Evolutionary conservation across 116 monocot species (phyloP).

Genomic region (Papilionanthe hybrid): DNA sequence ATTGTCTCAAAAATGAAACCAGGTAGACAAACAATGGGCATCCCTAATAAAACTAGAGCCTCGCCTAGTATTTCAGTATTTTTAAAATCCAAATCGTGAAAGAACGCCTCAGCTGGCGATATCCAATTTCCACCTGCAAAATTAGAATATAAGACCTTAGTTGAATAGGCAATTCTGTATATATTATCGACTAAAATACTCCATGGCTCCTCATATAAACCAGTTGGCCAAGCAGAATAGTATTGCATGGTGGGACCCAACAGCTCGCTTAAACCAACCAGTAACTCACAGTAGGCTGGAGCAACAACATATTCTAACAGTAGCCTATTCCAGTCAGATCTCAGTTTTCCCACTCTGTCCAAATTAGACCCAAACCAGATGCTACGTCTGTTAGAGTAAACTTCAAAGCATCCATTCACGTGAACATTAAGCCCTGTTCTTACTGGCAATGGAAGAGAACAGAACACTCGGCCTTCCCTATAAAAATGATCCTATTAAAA

Average conservation of each 20-base stretch:
- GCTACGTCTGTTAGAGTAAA: conserved; percentile 87
- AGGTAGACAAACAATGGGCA: conserved; percentile 77
- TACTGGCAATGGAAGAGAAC: conserved; percentile 95
- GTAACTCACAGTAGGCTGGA: conserved; percentile 62
- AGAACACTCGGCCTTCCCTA: conserved; percentile 83
- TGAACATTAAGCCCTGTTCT: conserved; percentile 87
- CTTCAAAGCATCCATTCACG: conserved; percentile 96
- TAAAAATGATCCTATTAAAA: conserved; percentile 68
- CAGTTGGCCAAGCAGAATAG: conserved; percentile 90
- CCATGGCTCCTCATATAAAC: conserved; percentile 90
- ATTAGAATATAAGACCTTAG: conserved; percentile 61
- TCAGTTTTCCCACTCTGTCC: conserved; percentile 92
- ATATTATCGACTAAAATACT: conserved; percentile 55
- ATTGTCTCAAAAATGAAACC: conserved; percentile 48
- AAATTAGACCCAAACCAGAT: conserved; percentile 99
- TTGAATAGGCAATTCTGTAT: conserved; percentile 47
- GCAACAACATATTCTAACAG: conserved; percentile 81
- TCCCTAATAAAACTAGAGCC: conserved; percentile 57
- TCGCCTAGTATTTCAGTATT: conserved; percentile 47
- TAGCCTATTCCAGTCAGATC: conserved; percentile 96
- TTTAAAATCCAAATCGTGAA: conserved; percentile 58
- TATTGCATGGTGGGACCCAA: conserved; percentile 51
- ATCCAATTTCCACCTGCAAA: conserved; percentile 71
- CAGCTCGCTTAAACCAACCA: conserved; percentile 45
- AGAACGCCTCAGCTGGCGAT: conserved; percentile 62